Evolutionary conservation across 306 rosid species (phyloP), one percentile per base, ranked within the genome.

Genomic region (Cicer bijugum): DNA sequence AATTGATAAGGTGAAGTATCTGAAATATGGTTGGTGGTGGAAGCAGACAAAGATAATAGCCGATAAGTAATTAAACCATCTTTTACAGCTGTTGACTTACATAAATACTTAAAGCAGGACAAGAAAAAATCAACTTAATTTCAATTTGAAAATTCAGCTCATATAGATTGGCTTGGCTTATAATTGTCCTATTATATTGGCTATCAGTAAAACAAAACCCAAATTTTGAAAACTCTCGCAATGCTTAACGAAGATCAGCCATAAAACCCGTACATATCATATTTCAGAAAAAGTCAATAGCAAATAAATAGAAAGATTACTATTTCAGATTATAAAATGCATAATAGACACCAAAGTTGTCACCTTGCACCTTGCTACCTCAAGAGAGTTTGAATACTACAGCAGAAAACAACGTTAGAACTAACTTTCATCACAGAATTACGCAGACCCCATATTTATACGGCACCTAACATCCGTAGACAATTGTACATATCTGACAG

Each of bases 141-240:
- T 58, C 17, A 33, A 59, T 33, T 28, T 33, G 11, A 33, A 28
- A 33, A 6, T 58, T 4, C 65, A 59, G 42, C 16, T 33, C 17
- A 59, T 59, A 56, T 59, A 28, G 19, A 59, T 33, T 33, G 65
- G 7, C 33, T 33, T 23, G 65, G 64, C 64, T 28, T 6, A 11
- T 58, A 28, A 58, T 28, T 11, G 9, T 58, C 64, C 64, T 28
- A 58, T 58, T 58, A 57, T 23, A 57, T 51, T 57, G 8, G 35
- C 12, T 16, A 16, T 37, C 33, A 55, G 0, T 23, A 16, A 16
- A 51, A 51, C 12, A 0, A 55, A 55, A 55, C 12, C 60, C 23
- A 19, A 9, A 3, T 0, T 56, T 56, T 20, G 62, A 20, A 57
- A 12, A 11, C 28, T 8, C 42, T 5, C 0, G 42, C 64, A 28